Base-by-base conservation (phyloP, 179 eudicot genomes). In the Patellifolia procumbens region DNA sequence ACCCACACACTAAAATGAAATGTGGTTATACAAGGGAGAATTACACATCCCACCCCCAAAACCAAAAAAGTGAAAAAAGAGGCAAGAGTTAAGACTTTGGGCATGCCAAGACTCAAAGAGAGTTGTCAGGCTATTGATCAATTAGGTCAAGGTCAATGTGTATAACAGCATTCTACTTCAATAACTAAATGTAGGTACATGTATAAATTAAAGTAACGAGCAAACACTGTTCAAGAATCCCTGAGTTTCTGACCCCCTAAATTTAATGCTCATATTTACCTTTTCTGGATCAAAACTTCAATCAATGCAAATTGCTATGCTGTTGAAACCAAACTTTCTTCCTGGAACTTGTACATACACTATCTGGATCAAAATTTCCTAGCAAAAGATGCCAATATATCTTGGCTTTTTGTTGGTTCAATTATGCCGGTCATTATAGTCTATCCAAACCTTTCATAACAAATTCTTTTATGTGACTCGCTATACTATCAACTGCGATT, bases 81-180 rank as follows among this genome's bases (percentile, higher is more conserved):
- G 35, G 64, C n/a, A 42, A 74, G 59, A 16, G 24, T 62, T 58
- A 53, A 51, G 72, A n/a, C 26, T 16, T 37, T 49, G 37, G 39
- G 9, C 53, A 53, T 51, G 52, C 19, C 52, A 65, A 75, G 63
- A 75, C 24, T 65, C 52, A 24, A 58, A 24, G 28, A 53, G 42
- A 29, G 20, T 22, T 53, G 74, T 56, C 68, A 55, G 62, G 43
- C 19, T 43, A 63, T 72, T 35, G 70, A 67, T 68, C 61, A 63
- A 48, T 72, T 52, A 75, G 76, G 83, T 80, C 73, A 75, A 75
- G 78, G 82, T 65, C 67, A 76, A 81, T 72, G 46, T 76, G 73
- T 68, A n/a, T n/a, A 66, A 72, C 80, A 76, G 80, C 78, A 56
- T 76, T 76, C 46, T 48, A 43, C 17, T 53, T 78, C 78, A 76